These are phyloP conservation scores for Aspergillus luchuensis DNA, from an alignment of 2,329 filamentous ascomycete genomes.

Conservation along the genomic window DNA sequence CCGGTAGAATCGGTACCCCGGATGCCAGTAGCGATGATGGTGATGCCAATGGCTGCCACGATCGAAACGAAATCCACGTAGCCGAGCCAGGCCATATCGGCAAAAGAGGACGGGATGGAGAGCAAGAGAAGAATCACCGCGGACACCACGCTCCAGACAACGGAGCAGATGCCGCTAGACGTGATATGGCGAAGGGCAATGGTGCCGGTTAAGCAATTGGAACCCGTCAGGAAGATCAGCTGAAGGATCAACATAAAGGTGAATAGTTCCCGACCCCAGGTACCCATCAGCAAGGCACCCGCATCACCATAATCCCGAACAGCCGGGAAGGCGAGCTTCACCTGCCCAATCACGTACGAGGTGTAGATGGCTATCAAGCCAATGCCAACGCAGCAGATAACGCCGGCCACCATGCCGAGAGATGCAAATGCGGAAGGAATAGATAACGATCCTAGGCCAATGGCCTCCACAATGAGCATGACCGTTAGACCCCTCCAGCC, in stretches of 20 bases:
- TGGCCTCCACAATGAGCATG: slow-evolving; percentile 53
- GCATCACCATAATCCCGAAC: slow-evolving; percentile 49
- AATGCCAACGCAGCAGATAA: slow-evolving; percentile 44
- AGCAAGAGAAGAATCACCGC: slow-evolving; percentile 38
- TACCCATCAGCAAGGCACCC: slow-evolving; percentile 45
- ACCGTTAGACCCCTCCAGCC: slow-evolving; percentile 55
- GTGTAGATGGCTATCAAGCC: slow-evolving; percentile 45
- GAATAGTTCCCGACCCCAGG: slow-evolving; percentile 43
- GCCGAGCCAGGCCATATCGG: slow-evolving; percentile 36
- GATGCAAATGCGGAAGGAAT: slow-evolving; percentile 48
- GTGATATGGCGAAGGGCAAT: slow-evolving; percentile 48
- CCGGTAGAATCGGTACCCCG: slow-evolving; percentile 22
- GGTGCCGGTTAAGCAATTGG: slow-evolving; percentile 49
- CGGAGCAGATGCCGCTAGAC: slow-evolving; percentile 37
- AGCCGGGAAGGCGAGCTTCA: slow-evolving; percentile 38
- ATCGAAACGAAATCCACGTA: slow-evolving; percentile 39
- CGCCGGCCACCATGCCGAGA: slow-evolving; percentile 49
- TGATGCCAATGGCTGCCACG: slow-evolving; percentile 33
- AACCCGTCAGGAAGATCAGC: slow-evolving; percentile 47
- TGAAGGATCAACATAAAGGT: slow-evolving; percentile 46
- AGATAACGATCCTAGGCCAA: slow-evolving; percentile 50
- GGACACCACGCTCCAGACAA: slow-evolving; percentile 45
- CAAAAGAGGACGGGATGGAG: slow-evolving; percentile 35
- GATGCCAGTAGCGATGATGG: slow-evolving; percentile 37
- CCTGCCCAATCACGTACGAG: slow-evolving; percentile 44